Conservation (phyloP, 1,139 yeast species). For the Blastobotrys aristatus region DNA sequence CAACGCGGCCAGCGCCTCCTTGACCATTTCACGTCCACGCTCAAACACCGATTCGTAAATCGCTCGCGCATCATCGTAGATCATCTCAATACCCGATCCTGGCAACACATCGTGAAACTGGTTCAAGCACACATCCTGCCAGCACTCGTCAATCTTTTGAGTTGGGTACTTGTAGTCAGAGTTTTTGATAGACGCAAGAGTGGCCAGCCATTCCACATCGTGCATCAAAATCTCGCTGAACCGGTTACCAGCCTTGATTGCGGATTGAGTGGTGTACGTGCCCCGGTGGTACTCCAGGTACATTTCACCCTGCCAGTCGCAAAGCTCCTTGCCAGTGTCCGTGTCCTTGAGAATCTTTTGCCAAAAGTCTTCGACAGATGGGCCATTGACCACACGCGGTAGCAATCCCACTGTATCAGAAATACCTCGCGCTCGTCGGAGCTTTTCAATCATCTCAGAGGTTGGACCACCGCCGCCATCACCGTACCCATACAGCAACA, state of each 20-base stretch:
- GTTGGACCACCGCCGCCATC: slow-evolving; percentile 99
- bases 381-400: slow-evolving; percentile 76
- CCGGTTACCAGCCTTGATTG: slow-evolving; percentile 76
- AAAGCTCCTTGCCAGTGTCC: slow-evolving; percentile 60
- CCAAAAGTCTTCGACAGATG: slow-evolving; percentile 73
- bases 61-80: slow-evolving; percentile 89
- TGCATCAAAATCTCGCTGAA: slow-evolving; percentile 71
- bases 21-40: slow-evolving; percentile 49
- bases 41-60: slow-evolving; percentile 57
- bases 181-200: slow-evolving; percentile 57
- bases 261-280: slow-evolving; percentile 90
- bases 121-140: slow-evolving; percentile 87
- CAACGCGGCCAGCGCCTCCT: slow-evolving; percentile 47
- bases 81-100: slow-evolving; percentile 93
- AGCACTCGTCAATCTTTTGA: slow-evolving; percentile 57
- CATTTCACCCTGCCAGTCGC: slow-evolving; percentile 89
- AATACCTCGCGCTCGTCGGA: slow-evolving; percentile 85
- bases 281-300: slow-evolving; percentile 96
- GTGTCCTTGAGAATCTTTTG: slow-evolving; percentile 60
- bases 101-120: slow-evolving; percentile 97
- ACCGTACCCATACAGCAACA: slow-evolving; percentile 85
- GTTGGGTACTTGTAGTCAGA: slow-evolving; percentile 64
- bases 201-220: slow-evolving; percentile 79
- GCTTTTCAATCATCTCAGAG: slow-evolving; percentile 85
- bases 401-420: slow-evolving; percentile 71